These are phyloP conservation scores for Misopates orontium DNA, from an alignment of 257 asterid species.

Conservation along the genomic window DNA sequence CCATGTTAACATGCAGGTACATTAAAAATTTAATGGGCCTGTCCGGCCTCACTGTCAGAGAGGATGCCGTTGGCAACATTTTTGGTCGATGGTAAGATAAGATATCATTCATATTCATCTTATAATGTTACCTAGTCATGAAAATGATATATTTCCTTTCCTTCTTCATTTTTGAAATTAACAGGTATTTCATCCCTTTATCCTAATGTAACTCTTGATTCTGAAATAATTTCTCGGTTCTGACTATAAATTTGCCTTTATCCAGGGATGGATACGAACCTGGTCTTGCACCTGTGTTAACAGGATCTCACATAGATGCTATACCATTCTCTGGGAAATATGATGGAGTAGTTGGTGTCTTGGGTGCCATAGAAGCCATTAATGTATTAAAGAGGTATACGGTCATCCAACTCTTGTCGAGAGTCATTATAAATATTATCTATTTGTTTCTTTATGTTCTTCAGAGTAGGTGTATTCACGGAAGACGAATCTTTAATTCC, in stretches of 20 bases:
- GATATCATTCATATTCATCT: slow-evolving; percentile 6
- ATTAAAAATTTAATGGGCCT: slow-evolving; percentile 68
- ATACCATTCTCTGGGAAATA: slow-evolving; percentile 95
- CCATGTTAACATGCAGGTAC: slow-evolving; percentile 50
- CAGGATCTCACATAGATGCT: slow-evolving; percentile 94
- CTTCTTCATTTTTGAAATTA: background rate
- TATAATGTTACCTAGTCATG: background rate
- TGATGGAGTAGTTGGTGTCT: slow-evolving; percentile 93
- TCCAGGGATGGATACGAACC: slow-evolving; percentile 75
- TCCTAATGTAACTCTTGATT: background rate
- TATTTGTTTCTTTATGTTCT: background rate
- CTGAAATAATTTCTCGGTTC: slow-evolving; percentile 5
- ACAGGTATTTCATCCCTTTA: background rate
- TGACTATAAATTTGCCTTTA: slow-evolving; percentile 2
- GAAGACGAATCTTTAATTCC: too few species aligned
- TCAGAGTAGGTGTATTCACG: background rate
- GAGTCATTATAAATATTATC: background rate
- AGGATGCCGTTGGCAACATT: slow-evolving; percentile 92
- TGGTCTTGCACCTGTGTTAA: slow-evolving; percentile 72
- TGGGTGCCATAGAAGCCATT: slow-evolving; percentile 97
- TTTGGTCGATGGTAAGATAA: slow-evolving; percentile 86
- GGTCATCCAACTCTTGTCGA: background rate
- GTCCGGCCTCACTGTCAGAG: slow-evolving; percentile 77
- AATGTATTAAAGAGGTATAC: slow-evolving; percentile 74
- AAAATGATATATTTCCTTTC: background rate